A percentile compares a stretch with the other conserved stretches of the same genome.
These are phyloP conservation scores for Citrus glauca DNA, from an alignment of 345 rosid species.

Conservation along the genomic window DNA sequence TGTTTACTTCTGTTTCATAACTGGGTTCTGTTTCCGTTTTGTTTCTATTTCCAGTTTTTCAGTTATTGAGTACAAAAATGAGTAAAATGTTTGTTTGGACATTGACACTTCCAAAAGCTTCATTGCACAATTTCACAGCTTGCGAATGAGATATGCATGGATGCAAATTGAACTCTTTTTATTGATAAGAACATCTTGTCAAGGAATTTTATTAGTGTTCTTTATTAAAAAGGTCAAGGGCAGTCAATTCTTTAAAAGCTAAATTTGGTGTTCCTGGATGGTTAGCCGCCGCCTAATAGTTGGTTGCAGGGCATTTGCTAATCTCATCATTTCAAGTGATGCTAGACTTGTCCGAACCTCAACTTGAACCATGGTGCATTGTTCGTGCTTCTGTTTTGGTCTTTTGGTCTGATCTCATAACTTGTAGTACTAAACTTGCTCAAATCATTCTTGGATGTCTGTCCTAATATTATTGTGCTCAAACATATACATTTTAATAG, in stretches of 20 bases:
- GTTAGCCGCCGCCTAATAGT: too few relatives aligned
- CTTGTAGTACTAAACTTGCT: neutral
- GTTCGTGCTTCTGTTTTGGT: neutral
- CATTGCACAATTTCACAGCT: neutral
- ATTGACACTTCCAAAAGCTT: neutral
- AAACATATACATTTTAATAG: neutral
- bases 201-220: neutral
- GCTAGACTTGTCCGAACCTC: neutral
- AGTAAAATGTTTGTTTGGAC: neutral
- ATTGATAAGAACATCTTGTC: neutral
- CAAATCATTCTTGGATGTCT: neutral
- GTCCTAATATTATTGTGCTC: neutral
- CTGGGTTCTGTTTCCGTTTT: neutral
- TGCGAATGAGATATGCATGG: neutral
- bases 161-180: neutral
- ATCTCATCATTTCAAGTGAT: neutral
- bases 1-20: neutral
- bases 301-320: neutral
- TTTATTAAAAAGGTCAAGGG: too few relatives aligned
- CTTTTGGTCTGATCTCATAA: neutral
- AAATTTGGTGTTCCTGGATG: neutral
- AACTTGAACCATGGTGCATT: neutral
- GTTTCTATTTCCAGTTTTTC: neutral
- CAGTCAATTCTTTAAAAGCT: neutral
- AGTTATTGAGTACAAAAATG: neutral